These are phyloP conservation scores for Paraglomus occultum DNA, from an alignment of 192 early-diverging fungal species.

Conservation along the genomic window DNA sequence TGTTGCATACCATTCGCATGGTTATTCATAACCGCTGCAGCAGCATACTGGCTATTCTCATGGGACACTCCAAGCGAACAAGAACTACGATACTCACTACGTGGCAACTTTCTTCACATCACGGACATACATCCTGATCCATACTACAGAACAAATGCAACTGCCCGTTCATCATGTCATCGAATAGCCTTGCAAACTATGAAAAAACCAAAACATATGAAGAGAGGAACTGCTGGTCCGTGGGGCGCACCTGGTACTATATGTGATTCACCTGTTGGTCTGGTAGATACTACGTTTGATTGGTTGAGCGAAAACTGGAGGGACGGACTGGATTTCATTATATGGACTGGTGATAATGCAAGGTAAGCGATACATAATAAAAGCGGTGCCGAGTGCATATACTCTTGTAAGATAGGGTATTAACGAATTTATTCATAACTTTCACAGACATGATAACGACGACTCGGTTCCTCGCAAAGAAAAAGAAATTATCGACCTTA, in stretches of 20 bases:
- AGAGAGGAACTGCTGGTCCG: constrained; percentile 41
- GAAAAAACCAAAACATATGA: constrained; percentile 37
- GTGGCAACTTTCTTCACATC: constrained; percentile 69
- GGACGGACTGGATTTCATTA: constrained; percentile 64
- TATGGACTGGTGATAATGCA: constrained; percentile 79
- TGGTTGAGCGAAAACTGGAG: constrained; percentile 52
- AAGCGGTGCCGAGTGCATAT: not conserved
- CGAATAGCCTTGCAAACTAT: constrained; percentile 17
- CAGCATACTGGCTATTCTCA: too few species aligned
- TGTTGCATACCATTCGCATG: too few species aligned
- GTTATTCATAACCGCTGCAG: too few species aligned
- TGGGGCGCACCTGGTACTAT: constrained; percentile 59
- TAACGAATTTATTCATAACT: constrained; percentile 2
- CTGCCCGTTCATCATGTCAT: constrained; percentile 63
- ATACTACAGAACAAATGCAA: constrained; percentile 54
- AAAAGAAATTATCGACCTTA: constrained; percentile 59
- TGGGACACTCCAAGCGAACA: too few species aligned
- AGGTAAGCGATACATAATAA: constrained; percentile 37
- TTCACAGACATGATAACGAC: constrained; percentile 67
- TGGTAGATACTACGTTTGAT: constrained; percentile 61
- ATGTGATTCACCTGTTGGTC: constrained; percentile 61
- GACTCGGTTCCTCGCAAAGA: constrained; percentile 56
- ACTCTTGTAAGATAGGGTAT: not conserved
- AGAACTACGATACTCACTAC: constrained; percentile 24
- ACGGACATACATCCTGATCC: constrained; percentile 73